phyloP scores from a whole-genome alignment of 2,329 filamentous ascomycete genomes.

The Nannizziopsis barbatae region DNA sequence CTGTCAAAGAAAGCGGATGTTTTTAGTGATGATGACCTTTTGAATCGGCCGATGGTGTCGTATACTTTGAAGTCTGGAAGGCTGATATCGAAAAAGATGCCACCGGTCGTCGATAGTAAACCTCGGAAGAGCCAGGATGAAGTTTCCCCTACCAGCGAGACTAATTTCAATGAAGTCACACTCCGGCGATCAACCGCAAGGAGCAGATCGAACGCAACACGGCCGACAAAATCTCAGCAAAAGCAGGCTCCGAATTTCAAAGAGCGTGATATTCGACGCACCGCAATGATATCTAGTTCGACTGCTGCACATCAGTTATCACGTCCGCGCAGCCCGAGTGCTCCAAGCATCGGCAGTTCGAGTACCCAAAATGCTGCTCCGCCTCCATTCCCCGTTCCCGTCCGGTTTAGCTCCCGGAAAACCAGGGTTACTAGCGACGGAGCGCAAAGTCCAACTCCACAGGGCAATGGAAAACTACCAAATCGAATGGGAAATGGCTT shows the following conservation, averaged over 20 bases:
- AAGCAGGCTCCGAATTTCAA: slow-evolving; percentile 34
- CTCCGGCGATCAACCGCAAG: slow-evolving; percentile 13
- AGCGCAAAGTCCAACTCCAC: slow-evolving; percentile 61
- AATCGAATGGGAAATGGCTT: slow-evolving; percentile 46
- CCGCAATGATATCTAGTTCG: slow-evolving; percentile 69
- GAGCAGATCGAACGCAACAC: slow-evolving; percentile 14
- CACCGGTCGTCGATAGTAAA: slow-evolving; percentile 25
- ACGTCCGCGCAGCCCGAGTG: slow-evolving; percentile 43
- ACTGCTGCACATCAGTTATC: slow-evolving; percentile 53
- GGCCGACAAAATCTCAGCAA: slow-evolving; percentile 30
- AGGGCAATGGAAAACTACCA: slow-evolving; percentile 44
- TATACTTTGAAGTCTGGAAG: slow-evolving; percentile 35
- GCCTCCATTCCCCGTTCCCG: slow-evolving; percentile 87
- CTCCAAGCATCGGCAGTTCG: slow-evolving; percentile 33
- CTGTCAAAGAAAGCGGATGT: slow-evolving; percentile 23
- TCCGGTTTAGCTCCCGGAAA: slow-evolving; percentile 73
- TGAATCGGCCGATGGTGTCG: slow-evolving; percentile 35
- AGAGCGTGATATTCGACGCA: slow-evolving; percentile 58
- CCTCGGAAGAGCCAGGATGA: slow-evolving; percentile 30
- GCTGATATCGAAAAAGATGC: slow-evolving; percentile 29
- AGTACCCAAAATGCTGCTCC: slow-evolving; percentile 22
- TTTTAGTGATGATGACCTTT: slow-evolving; percentile 36
- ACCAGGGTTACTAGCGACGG: slow-evolving; percentile 63
- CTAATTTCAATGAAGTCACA: slow-evolving; percentile 8
- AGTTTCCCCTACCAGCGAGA: slow-evolving; percentile 17